phyloP scores from a whole-genome alignment of 129 eudicot genomes.

The Glebionis coronaria region DNA sequence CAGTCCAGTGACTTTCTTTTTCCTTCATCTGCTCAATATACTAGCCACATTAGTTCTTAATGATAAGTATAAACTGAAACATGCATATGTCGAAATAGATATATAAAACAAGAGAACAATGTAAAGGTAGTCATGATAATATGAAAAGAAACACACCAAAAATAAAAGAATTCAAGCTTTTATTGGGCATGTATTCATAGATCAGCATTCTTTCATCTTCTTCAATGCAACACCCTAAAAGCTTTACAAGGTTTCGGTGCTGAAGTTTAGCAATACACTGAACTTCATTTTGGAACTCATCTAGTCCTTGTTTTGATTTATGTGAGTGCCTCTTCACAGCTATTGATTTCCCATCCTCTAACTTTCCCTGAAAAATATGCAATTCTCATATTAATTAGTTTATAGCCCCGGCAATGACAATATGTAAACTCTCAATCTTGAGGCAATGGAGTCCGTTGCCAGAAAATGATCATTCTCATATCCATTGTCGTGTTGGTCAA shows the following conservation, averaged over 20 bases:
- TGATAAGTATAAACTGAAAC: background rate
- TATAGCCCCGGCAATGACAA: no score
- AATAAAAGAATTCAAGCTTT: slow-evolving; percentile 32
- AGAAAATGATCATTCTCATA: no score
- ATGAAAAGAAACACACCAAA: slow-evolving; percentile 22
- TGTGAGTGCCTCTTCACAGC: slow-evolving; percentile 44
- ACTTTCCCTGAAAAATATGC: slow-evolving; percentile 14
- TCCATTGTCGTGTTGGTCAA: no score
- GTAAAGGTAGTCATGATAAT: background rate
- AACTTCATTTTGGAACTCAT: slow-evolving; percentile 46
- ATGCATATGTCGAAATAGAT: background rate
- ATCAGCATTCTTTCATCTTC: slow-evolving; percentile 31
- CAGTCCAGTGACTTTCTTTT: slow-evolving; percentile 20
- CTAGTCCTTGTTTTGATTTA: slow-evolving; percentile 35
- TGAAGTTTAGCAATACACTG: slow-evolving; percentile 37
- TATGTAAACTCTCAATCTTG: no score
- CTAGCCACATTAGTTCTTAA: background rate
- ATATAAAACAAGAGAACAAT: background rate
- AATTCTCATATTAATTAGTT: background rate
- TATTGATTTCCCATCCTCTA: slow-evolving; percentile 26
- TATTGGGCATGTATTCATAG: slow-evolving; percentile 49
- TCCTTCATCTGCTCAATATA: slow-evolving; percentile 9
- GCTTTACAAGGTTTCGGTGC: slow-evolving; percentile 41
- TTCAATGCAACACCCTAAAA: slow-evolving; percentile 37
- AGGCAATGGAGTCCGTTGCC: no score